Evolutionary conservation across 2,329 filamentous ascomycete species (phyloP).

Genomic region (Stagonosporopsis cucurbitacearum): DNA sequence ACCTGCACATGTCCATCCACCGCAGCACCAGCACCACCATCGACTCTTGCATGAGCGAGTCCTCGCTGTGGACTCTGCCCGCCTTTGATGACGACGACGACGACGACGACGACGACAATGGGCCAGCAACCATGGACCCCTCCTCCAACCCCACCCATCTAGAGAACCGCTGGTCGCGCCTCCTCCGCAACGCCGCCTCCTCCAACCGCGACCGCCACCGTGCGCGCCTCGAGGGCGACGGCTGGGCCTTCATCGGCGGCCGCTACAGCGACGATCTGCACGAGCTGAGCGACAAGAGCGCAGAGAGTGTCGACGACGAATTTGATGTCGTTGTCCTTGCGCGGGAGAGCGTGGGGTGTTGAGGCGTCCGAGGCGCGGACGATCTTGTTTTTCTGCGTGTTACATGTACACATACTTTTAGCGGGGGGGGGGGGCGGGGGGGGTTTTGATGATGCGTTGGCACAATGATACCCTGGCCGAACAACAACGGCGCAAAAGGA

Average conservation of each 20-base stretch:
- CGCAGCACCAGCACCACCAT: slow-evolving; percentile 37
- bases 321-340: slow-evolving; percentile 43
- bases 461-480: slow-evolving; percentile 2
- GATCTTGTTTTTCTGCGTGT: neutral
- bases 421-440: too few species aligned
- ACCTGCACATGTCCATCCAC: slow-evolving; percentile 24
- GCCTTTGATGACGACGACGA: slow-evolving; percentile 43
- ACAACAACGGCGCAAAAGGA: slow-evolving; percentile 3
- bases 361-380: neutral
- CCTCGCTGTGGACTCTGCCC: slow-evolving; percentile 42
- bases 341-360: slow-evolving; percentile 9
- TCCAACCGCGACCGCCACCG: slow-evolving; percentile 41
- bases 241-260: slow-evolving; percentile 41
- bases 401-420: neutral
- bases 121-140: neutral
- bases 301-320: slow-evolving; percentile 43
- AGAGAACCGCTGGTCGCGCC: slow-evolving; percentile 21
- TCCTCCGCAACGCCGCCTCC: slow-evolving; percentile 35
- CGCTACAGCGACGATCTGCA: slow-evolving; percentile 29
- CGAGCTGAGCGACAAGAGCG: slow-evolving; percentile 24
- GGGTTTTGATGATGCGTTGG: neutral
- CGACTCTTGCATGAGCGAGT: slow-evolving; percentile 26
- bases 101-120: slow-evolving; percentile 34
- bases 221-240: slow-evolving; percentile 40
- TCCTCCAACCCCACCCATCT: neutral